phyloP scores from a whole-genome alignment of 495 filamentous ascomycete species.

The Aspergillus ellipticus region DNA sequence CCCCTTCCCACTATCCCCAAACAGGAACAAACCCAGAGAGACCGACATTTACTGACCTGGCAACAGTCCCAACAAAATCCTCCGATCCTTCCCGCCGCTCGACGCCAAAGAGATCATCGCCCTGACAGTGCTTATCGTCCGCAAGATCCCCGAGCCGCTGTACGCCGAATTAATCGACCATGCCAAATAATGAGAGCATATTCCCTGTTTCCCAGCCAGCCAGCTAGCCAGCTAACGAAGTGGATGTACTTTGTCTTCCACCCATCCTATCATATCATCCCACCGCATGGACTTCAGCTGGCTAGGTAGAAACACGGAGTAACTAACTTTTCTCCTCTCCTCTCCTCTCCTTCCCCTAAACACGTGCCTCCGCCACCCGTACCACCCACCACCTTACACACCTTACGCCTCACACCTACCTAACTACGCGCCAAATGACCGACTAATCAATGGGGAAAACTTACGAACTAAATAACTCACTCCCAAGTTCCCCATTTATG shows the following conservation, averaged over 20 bases:
- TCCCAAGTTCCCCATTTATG: too few relatives aligned
- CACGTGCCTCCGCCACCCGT: too few relatives aligned
- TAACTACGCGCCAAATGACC: not conserved
- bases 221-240: not conserved
- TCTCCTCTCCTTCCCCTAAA: too few relatives aligned
- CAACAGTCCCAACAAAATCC: conserved; percentile 82
- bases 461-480: not conserved
- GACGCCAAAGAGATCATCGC: conserved; percentile 77
- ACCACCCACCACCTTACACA: not conserved
- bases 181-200: conserved; percentile 59
- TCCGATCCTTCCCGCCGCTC: conserved; percentile 84
- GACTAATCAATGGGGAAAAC: not conserved
- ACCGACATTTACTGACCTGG: not conserved
- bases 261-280: too few relatives aligned
- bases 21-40: not conserved
- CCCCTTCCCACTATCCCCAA: not conserved
- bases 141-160: conserved; percentile 81
- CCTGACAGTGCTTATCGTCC: conserved; percentile 72
- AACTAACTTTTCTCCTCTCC: too few relatives aligned
- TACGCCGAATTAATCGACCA: conserved; percentile 87
- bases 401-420: not conserved
- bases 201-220: not conserved
- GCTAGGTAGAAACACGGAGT: too few relatives aligned
- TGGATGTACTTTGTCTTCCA: too few relatives aligned
- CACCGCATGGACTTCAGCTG: too few relatives aligned